phyloP scores from a whole-genome alignment of 202 grass and related monocot species.

The Panicum virgatum region DNA sequence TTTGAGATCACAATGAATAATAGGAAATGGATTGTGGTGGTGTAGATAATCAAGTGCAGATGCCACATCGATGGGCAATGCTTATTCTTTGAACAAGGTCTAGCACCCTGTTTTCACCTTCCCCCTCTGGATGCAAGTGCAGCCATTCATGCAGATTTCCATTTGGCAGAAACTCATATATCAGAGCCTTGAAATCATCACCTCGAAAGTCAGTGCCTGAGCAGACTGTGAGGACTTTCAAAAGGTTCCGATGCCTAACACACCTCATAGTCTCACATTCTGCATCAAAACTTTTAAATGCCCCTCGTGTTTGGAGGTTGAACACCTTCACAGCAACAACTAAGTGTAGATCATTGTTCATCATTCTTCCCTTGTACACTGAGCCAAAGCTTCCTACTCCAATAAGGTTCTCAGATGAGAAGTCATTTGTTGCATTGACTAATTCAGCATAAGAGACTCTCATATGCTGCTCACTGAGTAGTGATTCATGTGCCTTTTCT shows the following conservation, averaged over 20 bases:
- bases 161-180: constrained; percentile 36
- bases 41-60: constrained; percentile 33
- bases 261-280: constrained; percentile 29
- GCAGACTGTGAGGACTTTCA: constrained; percentile 22
- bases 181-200: constrained; percentile 32
- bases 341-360: background rate
- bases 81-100: constrained; percentile 9
- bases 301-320: constrained; percentile 7
- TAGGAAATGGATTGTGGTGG: constrained; percentile 2
- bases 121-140: background rate
- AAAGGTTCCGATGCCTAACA: constrained; percentile 28
- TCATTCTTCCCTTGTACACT: too few species aligned
- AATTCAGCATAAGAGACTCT: constrained; percentile 43
- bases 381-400: constrained; percentile 34
- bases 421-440: constrained; percentile 15
- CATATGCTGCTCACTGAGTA: background rate
- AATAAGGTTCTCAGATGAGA: constrained; percentile 26
- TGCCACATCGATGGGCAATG: constrained; percentile 29
- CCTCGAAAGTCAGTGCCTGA: constrained; percentile 34
- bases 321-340: constrained; percentile 23
- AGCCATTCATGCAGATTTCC: constrained; percentile 36
- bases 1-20: constrained; percentile 41
- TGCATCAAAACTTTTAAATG: constrained; percentile 19
- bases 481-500: background rate
- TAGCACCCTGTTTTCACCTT: background rate